These are phyloP conservation scores for Phytophthora foliorum DNA, from an alignment of 352 stramenopile genomes.

Conservation along the genomic window DNA sequence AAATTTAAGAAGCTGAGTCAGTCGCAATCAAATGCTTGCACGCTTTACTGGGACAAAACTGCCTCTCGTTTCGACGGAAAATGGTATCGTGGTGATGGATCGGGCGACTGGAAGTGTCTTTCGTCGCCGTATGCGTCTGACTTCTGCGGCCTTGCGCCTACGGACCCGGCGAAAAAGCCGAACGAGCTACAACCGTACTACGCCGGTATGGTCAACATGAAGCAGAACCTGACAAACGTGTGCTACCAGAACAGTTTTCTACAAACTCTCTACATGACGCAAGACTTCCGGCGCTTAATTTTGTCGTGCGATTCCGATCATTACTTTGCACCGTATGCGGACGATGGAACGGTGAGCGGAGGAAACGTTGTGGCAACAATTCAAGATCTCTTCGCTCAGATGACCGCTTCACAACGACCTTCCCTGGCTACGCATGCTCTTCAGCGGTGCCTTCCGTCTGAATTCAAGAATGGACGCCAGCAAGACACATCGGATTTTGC, in stretches of 20 bases:
- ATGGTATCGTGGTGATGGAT: slow-evolving; percentile 87
- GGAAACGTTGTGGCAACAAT: slow-evolving; percentile 68
- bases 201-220: slow-evolving; percentile 90
- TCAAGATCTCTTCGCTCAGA: slow-evolving; percentile 78
- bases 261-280: slow-evolving; percentile 89
- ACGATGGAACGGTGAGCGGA: slow-evolving; percentile 33
- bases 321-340: slow-evolving; percentile 41
- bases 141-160: slow-evolving; percentile 70
- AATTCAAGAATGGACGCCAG: slow-evolving; percentile 85
- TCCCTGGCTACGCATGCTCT: slow-evolving; percentile 72
- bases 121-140: slow-evolving; percentile 55
- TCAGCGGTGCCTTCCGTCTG: slow-evolving; percentile 74
- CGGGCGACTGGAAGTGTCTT: slow-evolving; percentile 85
- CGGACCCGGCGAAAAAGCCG: slow-evolving; percentile 46
- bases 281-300: slow-evolving; percentile 82
- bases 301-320: slow-evolving; percentile 61
- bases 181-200: slow-evolving; percentile 76
- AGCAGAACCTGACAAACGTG: slow-evolving; percentile 91
- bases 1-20: slow-evolving; percentile 76
- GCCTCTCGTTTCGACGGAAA: slow-evolving; percentile 80
- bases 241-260: slow-evolving; percentile 94
- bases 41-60: slow-evolving; percentile 67
- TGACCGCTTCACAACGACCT: slow-evolving; percentile 78
- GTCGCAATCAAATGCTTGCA: slow-evolving; percentile 77
- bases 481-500: slow-evolving; percentile 91